Base-by-base conservation (phyloP, 331 rosid genomes). In the Phaseolus coccineus region DNA sequence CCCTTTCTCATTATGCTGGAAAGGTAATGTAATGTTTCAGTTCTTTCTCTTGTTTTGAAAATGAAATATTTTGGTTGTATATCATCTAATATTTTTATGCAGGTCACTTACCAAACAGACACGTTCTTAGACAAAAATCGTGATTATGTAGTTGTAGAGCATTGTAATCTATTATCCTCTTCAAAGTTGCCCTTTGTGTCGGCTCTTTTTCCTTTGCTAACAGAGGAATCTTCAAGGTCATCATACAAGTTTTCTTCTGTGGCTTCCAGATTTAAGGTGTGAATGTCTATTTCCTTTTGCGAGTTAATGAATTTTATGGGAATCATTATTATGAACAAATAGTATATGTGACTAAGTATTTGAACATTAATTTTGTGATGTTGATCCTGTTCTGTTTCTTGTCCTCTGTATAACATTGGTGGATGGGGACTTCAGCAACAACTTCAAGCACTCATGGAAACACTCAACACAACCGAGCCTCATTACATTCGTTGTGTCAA, bases 371-470 rank as follows among this genome's bases (percentile, higher is more conserved):
- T 27, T 76, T 42, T 63, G 64, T 83, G 30, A 73, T 82, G 73
- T 68, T 82, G 59, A 67, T 69, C 46, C 22, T 42, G 27, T 31
- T 51, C 5, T 48, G 31, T 66, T 76, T 69, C 28, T 8, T 47
- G 14, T 46, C 27, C 8, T 7, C 82, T 40, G 74, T 78, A 44
- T 31, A 47, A 37, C 44, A 69, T 15, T 78, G 57, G 35, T 67
- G 67, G 66, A 57, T 69, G 61, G 61, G 82, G 24, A 70, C 68
- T 81, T 80, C 56, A 93, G 97, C 97, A 89, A 86, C 97, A 93
- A 93, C 97, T 91, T 70, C 97, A 91, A 80, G 89, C 97, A 5
- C 87, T 93, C 76, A 91, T 93, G 97, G 97, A 91, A 88, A 91
- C 91, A 24, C 92, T 93, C 57, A 89, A 82, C 71, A 69, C 88